These are phyloP conservation scores for Acanthamoeba healyi DNA, from an alignment of 208 protist species.

Conservation along the genomic window DNA sequence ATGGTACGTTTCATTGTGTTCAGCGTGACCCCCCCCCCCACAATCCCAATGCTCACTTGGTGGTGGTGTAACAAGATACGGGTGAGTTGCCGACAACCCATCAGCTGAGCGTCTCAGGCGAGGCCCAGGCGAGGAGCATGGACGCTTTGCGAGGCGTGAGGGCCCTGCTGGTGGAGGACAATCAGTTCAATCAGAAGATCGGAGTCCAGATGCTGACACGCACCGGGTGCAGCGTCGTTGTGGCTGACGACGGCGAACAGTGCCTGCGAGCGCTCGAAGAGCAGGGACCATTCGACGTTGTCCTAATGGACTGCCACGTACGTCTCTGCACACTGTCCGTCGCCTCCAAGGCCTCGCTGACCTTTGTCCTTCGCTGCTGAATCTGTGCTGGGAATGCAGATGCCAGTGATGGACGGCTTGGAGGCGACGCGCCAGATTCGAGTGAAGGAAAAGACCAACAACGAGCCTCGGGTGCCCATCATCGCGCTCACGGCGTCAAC, in stretches of 20 bases:
- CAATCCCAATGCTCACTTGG: neutral
- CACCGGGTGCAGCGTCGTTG: slow-evolving; percentile 51
- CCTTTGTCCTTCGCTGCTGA: too few relatives aligned
- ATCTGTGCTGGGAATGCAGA: too few relatives aligned
- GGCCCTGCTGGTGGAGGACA: slow-evolving; percentile 87
- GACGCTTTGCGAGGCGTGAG: neutral
- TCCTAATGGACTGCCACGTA: slow-evolving; percentile 43
- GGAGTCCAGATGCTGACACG: slow-evolving; percentile 80
- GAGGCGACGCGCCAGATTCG: slow-evolving; percentile 69
- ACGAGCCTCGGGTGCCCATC: neutral
- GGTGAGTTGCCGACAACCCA: neutral
- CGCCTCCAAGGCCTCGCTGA: too few relatives aligned
- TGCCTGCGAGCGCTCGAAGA: slow-evolving; percentile 69
- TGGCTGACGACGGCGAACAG: slow-evolving; percentile 79
- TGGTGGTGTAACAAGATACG: neutral
- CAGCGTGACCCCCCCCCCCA: neutral
- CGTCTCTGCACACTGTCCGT: too few relatives aligned
- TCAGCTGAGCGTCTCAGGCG: neutral
- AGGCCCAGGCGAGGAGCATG: neutral
- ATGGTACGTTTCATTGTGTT: neutral
- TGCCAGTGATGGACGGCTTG: slow-evolving; percentile 79
- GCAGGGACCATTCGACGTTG: slow-evolving; percentile 76
- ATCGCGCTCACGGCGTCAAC: neutral
- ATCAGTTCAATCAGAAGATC: slow-evolving; percentile 84
- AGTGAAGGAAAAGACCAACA: neutral